A percentile compares a stretch with the other conserved stretches of the same genome.
phyloP scores from a whole-genome alignment of 2,329 filamentous ascomycete genomes.

The Epichloe aotearoae region DNA sequence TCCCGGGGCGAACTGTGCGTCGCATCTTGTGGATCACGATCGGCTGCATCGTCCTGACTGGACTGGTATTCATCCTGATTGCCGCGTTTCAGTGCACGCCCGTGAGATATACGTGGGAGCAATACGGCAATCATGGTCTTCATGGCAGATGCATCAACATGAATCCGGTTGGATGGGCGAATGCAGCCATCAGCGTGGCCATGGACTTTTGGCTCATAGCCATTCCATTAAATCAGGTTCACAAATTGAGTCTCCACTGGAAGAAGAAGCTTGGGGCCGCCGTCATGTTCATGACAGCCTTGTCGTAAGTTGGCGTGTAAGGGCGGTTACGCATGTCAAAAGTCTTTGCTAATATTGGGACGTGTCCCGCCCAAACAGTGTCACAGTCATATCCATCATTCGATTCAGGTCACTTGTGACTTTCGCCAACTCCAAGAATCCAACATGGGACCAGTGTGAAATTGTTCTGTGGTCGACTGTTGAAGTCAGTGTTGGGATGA shows the following conservation, averaged over 20 bases:
- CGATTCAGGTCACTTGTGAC: conserved; percentile 9
- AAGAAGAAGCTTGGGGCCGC: conserved; percentile 27
- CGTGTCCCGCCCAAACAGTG: conserved; percentile 1
- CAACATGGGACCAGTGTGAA: conserved; percentile 10
- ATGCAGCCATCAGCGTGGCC: conserved; percentile 30
- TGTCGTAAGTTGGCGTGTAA: conserved; percentile 5
- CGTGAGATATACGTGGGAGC: conserved; percentile 31
- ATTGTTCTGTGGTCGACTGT: conserved; percentile 11
- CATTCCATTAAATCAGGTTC: conserved; percentile 27
- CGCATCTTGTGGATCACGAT: conserved; percentile 23
- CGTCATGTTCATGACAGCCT: conserved; percentile 23
- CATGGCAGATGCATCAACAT: conserved; percentile 30
- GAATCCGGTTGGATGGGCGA: conserved; percentile 30
- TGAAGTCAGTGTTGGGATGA: conserved; percentile 5
- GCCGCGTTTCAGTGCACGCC: conserved; percentile 32
- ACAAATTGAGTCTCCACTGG: conserved; percentile 21
- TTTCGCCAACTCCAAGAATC: conserved; percentile 10
- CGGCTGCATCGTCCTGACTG: conserved; percentile 19
- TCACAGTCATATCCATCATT: conserved; percentile 11
- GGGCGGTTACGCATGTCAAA: too few species aligned
- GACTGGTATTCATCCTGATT: conserved; percentile 24
- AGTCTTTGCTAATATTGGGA: too few species aligned
- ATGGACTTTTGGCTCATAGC: conserved; percentile 33
- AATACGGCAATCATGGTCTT: conserved; percentile 28
- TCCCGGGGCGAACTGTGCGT: conserved; percentile 22